Percentiles rank a stretch among this genome's conserved stretches.
These are phyloP conservation scores for Turnera subulata DNA, from an alignment of 345 rosid genomes.

Conservation along the genomic window DNA sequence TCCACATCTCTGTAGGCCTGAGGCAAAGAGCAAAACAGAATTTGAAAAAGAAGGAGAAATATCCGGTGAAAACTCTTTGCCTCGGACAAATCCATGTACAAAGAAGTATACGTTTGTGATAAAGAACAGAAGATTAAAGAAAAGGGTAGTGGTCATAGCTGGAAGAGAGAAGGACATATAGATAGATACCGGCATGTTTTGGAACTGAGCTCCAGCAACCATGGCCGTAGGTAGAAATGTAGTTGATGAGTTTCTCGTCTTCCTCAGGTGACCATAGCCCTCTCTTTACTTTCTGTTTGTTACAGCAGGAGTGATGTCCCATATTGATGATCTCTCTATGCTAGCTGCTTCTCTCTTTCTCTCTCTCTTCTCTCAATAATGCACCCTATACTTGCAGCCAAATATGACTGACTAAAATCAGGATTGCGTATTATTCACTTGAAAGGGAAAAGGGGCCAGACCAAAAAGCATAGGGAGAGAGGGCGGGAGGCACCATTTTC, in stretches of 20 bases:
- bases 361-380: not conserved
- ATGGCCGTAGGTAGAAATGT: slow-evolving; percentile 87
- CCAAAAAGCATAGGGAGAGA: not conserved
- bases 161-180: not conserved
- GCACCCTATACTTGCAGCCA: slow-evolving; percentile 9
- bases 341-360: slow-evolving; percentile 8
- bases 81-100: too few relatives aligned
- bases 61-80: too few relatives aligned
- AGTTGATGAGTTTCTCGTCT: slow-evolving; percentile 92
- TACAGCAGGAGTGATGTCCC: slow-evolving; percentile 99
- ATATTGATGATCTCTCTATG: slow-evolving; percentile 25
- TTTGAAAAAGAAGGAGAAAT: not conserved
- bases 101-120: too few relatives aligned
- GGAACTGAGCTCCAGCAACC: slow-evolving; percentile 99
- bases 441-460: slow-evolving; percentile 16
- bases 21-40: slow-evolving; percentile 2
- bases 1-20: slow-evolving; percentile 94
- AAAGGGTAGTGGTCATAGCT: slow-evolving; percentile 7
- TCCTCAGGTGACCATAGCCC: slow-evolving; percentile 99
- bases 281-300: slow-evolving; percentile 97
- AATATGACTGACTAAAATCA: slow-evolving; percentile 28
- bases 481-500: not conserved
- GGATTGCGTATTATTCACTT: slow-evolving; percentile 18
- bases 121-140: not conserved
- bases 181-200: slow-evolving; percentile 67